Conservation (phyloP, 2,329 filamentous ascomycete species). For the Chaetomium globosum region DNA sequence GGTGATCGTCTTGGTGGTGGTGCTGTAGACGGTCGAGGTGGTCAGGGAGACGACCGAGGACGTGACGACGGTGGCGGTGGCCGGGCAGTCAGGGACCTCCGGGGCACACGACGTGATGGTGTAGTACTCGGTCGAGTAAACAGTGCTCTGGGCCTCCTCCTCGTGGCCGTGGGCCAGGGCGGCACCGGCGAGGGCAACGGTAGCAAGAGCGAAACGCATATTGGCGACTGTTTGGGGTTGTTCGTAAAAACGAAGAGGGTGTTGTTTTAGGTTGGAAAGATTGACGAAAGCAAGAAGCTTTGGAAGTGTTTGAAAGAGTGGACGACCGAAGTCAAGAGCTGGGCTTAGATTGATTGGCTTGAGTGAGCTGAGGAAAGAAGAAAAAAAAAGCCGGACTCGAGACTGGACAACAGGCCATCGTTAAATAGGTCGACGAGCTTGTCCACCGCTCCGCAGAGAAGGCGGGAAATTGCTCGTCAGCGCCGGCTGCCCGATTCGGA, state of each 20-base stretch:
- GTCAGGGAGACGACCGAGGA: slow-evolving; percentile 43
- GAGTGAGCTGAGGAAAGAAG: slow-evolving; percentile 43
- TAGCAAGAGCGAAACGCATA: slow-evolving; percentile 63
- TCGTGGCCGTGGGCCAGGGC: slow-evolving; percentile 38
- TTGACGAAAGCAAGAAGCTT: slow-evolving; percentile 40
- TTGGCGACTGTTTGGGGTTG: slow-evolving; percentile 48
- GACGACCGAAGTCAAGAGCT: slow-evolving; percentile 49
- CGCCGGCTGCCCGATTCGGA: slow-evolving; percentile 32
- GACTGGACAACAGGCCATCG: slow-evolving; percentile 32
- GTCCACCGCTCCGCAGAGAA: slow-evolving; percentile 6
- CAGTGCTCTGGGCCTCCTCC: slow-evolving; percentile 45
- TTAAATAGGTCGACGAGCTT: slow-evolving; percentile 41
- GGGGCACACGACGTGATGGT: slow-evolving; percentile 64
- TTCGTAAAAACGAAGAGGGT: slow-evolving; percentile 33
- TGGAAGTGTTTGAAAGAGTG: slow-evolving; percentile 43
- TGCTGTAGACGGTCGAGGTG: slow-evolving; percentile 58
- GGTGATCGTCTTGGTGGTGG: slow-evolving; percentile 63
- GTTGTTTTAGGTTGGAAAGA: slow-evolving; percentile 35
- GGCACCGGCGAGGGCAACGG: slow-evolving; percentile 54
- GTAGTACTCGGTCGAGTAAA: slow-evolving; percentile 61
- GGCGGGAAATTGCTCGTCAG: slow-evolving; percentile 36
- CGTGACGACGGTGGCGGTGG: slow-evolving; percentile 38
- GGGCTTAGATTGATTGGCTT: slow-evolving; percentile 41
- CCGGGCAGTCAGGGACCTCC: slow-evolving; percentile 56
- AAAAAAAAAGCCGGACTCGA: slow-evolving; percentile 29